These are phyloP conservation scores for Cystobasidium slooffiae DNA, from an alignment of 1,284 basidiomycete genomes.

Conservation along the genomic window DNA sequence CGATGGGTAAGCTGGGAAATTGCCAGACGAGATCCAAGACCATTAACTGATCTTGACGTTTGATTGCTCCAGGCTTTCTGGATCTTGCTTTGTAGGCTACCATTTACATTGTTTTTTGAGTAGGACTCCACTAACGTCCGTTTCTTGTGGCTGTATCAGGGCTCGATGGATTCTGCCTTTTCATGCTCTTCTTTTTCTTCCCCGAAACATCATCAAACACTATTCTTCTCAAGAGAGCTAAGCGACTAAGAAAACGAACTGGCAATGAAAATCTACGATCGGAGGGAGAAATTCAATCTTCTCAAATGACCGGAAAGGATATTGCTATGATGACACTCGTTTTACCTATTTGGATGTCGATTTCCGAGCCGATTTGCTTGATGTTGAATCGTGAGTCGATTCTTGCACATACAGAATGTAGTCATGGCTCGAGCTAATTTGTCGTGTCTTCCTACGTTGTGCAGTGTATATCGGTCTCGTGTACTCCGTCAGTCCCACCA, in stretches of 20 bases:
- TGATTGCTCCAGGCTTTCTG: conserved; percentile 42
- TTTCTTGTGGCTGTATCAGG: no score
- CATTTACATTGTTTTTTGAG: no score
- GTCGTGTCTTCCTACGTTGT: neutral
- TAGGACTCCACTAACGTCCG: no score
- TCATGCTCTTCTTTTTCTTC: conserved; percentile 53
- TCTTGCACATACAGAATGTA: neutral
- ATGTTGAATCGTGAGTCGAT: conserved; percentile 18
- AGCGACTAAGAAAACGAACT: conserved; percentile 56
- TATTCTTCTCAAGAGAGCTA: conserved; percentile 57
- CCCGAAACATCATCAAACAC: conserved; percentile 57
- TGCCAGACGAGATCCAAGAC: no score
- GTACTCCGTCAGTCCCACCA: conserved; percentile 13
- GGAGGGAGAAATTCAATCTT: conserved; percentile 51
- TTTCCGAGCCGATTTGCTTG: conserved; percentile 43
- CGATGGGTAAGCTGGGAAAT: conserved; percentile 28
- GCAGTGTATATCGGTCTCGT: conserved; percentile 42
- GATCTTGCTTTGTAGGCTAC: conserved; percentile 41
- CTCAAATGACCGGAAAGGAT: conserved; percentile 38
- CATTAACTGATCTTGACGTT: no score
- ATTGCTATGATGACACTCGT: conserved; percentile 42
- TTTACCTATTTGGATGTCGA: conserved; percentile 37
- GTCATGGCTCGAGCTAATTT: neutral
- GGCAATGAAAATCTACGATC: conserved; percentile 56
- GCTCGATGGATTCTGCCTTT: conserved; percentile 54